Base-by-base conservation (phyloP, 139 green algal genomes). In the Chlamydomonas sp. region DNA sequence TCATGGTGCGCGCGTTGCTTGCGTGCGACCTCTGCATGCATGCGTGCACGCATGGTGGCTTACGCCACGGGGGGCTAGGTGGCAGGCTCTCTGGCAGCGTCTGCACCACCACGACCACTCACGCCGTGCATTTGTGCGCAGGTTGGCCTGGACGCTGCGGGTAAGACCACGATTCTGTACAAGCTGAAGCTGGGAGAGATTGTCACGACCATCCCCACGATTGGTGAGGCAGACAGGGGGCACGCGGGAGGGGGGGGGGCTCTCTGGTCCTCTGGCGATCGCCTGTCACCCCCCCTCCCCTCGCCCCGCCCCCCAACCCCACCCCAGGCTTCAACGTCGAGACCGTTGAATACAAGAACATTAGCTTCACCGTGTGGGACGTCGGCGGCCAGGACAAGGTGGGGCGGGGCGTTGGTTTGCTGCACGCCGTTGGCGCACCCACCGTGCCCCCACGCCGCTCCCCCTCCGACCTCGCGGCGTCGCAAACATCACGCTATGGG, bases 131-230 rank as follows among this genome's bases (percentile, higher is more conserved):
- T 22, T 48, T 16, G 24, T 4, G 6, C 77, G 58, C 81, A 94
- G 90, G 87, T 99, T 28, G 95, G 94, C 38, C 85, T 98, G 22
- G 94, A 99, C 74, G 92, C 93, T 43, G 95, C 95, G 37, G 95
- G 95, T 80, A 99, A 99, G 82, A 99, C 95, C 38, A 99, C 95
- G 59, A 98, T 99, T 67, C 84, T 99, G 36, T 99, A 98, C 84
- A 99, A 99, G 85, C 85, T 99, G 58, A 96, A 99, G 84, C 90
- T 99, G 28, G 95, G 95, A 60, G 95, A 99, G 81, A 95, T 99
- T 58, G 88, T 99, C 13, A 97, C 91, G 6, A 99, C 95, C 37
- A 96, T 99, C 60, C 95, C 95, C 43, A 99, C 95, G 8, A 98
- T 99, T 70, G 90, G 93, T 97, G 65, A 74, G 87, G 24, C 16